Percentiles rank a stretch among this genome's conserved stretches.
Conservation (phyloP, 2,329 filamentous ascomycete genomes). For the Biscogniauxia marginata region DNA sequence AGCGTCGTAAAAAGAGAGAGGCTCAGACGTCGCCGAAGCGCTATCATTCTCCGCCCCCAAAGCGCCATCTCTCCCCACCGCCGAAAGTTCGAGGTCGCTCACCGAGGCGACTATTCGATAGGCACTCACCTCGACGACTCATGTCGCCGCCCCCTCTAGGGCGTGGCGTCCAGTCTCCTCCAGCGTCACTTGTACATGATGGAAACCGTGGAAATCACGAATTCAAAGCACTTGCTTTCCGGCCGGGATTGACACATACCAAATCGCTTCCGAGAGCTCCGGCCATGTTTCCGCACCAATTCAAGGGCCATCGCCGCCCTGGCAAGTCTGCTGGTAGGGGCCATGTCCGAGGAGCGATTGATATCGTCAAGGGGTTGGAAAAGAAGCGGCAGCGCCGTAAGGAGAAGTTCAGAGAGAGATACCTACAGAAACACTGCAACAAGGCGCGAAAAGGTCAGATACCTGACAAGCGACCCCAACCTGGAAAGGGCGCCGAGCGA, state of each 20-base stretch:
- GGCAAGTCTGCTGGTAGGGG: conserved; percentile 37
- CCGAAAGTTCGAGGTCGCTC: conserved; percentile 51
- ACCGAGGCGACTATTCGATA: conserved; percentile 60
- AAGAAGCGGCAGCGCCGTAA: conserved; percentile 89
- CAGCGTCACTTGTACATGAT: conserved; percentile 26
- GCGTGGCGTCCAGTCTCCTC: conserved; percentile 45
- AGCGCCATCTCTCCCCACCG: conserved; percentile 49
- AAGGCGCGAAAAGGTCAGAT: conserved; percentile 70
- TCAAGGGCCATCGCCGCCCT: conserved; percentile 40
- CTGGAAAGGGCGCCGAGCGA: conserved; percentile 84
- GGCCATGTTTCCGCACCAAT: conserved; percentile 62
- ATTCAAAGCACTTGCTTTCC: conserved; percentile 49
- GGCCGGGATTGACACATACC: conserved; percentile 71
- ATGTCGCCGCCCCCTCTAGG: conserved; percentile 68
- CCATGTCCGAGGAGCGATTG: conserved; percentile 88
- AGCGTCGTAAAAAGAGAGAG: conserved; percentile 49
- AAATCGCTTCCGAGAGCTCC: conserved; percentile 83
- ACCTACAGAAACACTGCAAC: conserved; percentile 83
- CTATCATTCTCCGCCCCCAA: conserved; percentile 54
- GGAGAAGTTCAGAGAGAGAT: conserved; percentile 74
- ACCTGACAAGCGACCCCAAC: conserved; percentile 64
- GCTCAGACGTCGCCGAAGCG: conserved; percentile 59
- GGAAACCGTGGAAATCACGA: conserved; percentile 32
- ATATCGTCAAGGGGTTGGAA: conserved; percentile 95
- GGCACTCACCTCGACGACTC: conserved; percentile 67